Percentiles rank a stretch among this genome's conserved stretches.
phyloP scores from a whole-genome alignment of 805 yeast species.

The baker's yeast (Saccharomyces cerevisiae) region DNA sequence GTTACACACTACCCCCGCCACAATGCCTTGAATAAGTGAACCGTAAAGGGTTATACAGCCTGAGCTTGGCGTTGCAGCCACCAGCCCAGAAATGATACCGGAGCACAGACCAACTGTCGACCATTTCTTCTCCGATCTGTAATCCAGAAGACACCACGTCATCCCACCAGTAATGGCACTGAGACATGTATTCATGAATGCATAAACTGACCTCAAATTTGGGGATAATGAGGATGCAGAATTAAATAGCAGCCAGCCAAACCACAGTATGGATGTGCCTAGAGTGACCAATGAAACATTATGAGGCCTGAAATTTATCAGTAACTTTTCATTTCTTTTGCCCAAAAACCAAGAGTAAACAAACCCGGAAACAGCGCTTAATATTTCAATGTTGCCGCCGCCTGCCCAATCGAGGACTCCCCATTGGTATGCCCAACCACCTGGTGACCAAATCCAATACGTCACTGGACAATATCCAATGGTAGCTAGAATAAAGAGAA shows the following conservation, averaged over 20 bases:
- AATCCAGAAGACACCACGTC: slow-evolving; percentile 84
- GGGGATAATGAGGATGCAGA: slow-evolving; percentile 83
- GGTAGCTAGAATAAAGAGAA: slow-evolving; percentile 80
- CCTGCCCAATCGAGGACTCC: slow-evolving; percentile 93
- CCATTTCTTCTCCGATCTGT: slow-evolving; percentile 77
- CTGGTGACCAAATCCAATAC: slow-evolving; percentile 84
- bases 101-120: slow-evolving; percentile 88
- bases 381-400: slow-evolving; percentile 91
- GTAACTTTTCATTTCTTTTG: slow-evolving; percentile 57
- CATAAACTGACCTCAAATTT: slow-evolving; percentile 70
- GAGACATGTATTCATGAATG: slow-evolving; percentile 81
- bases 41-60: slow-evolving; percentile 88
- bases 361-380: slow-evolving; percentile 84
- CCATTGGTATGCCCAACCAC: slow-evolving; percentile 86
- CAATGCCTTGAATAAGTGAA: slow-evolving; percentile 69
- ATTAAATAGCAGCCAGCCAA: slow-evolving; percentile 95
- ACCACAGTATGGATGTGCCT: slow-evolving; percentile 78
- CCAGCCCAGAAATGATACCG: slow-evolving; percentile 86
- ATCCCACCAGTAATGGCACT: slow-evolving; percentile 83
- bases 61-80: slow-evolving; percentile 95
- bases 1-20: slow-evolving; percentile 75
- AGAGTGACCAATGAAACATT: slow-evolving; percentile 80
- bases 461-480: slow-evolving; percentile 84
- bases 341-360: slow-evolving; percentile 72
- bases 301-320: slow-evolving; percentile 85